phyloP scores from a whole-genome alignment of 768 basidiomycete genomes.

The Trametes punicea region DNA sequence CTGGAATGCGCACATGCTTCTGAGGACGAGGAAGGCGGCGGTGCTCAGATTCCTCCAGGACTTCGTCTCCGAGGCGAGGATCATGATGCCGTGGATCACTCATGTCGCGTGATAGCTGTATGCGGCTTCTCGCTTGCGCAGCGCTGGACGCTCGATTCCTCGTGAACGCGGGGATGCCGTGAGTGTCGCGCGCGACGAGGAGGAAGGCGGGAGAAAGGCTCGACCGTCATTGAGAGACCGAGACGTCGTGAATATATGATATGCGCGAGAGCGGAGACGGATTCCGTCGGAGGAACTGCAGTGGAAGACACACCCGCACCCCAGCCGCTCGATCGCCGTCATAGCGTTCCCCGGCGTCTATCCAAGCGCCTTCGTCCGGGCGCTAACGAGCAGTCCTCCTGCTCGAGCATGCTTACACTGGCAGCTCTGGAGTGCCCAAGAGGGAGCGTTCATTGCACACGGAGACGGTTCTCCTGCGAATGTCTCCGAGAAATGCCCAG shows the following conservation, averaged over 20 bases:
- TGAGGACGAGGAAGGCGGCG: background rate
- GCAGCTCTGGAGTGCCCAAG: no score
- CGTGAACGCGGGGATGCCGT: no score
- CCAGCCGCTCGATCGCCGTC: background rate
- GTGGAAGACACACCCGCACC: background rate
- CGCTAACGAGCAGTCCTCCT: no score
- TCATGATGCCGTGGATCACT: conserved; percentile 20
- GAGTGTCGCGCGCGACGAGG: background rate
- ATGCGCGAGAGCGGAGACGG: no score
- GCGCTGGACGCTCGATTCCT: no score
- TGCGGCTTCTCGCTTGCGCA: background rate
- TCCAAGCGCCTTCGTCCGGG: no score
- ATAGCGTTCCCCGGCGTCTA: no score
- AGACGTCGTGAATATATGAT: background rate
- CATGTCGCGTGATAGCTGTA: background rate
- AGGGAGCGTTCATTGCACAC: no score
- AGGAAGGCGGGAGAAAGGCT: background rate
- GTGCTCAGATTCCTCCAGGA: conserved; percentile 10
- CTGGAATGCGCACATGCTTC: conserved; percentile 9
- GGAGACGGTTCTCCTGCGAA: no score
- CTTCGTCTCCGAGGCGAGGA: conserved; percentile 31
- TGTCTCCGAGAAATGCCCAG: no score
- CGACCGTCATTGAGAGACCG: background rate
- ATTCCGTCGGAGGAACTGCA: background rate
- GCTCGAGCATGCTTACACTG: no score